Base-by-base conservation (phyloP, 2,329 filamentous ascomycete genomes). In the Penicillium hordei region DNA sequence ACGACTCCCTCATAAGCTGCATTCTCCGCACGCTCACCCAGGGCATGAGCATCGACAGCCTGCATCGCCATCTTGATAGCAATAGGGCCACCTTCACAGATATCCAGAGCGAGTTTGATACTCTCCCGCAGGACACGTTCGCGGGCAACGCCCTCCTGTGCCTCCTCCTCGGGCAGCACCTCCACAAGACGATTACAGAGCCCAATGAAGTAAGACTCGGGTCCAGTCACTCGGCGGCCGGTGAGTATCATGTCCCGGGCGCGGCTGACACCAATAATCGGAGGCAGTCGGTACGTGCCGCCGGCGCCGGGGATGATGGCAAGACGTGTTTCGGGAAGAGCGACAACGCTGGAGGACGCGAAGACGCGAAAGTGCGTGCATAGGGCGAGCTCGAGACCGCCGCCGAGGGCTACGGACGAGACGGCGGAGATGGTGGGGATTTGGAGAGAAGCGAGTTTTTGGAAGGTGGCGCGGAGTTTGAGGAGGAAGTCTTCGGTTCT, bases 221-320 rank as follows among this genome's bases (percentile, higher is more conserved):
- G 80, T 0, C 86, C 93, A 9, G 83, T 82, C 13, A 99, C 89
- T 43, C 91, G 83, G n/a, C 94, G 85, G 3, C 94, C 94, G 0
- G 93, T 97, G 9, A 97, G 81, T 51, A 97, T 89, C 68, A 97
- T 79, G 74, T 99, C 93, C 50, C 93, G 83, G n/a, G 94, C 94
- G 55, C 92, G 86, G 27, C 83, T 81, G 25, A 89, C 78, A 5
- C 94, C 94, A 63, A 99, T 88, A 21, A 99, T 77, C 9, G 83
- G 84, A 1, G 92, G 91, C 0, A 99, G 86, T 10, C 94, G 88
- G 75, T 91, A 91, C 1, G 93, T 97, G 59, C 93, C 94, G 43
- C 94, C 94, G 2, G 93, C 94, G 58, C 94, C 94, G 3, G 94
- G 94, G 63, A 99, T 89, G 72, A 99, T 99, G 55, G 89, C 94